Evolutionary conservation across 2,329 filamentous ascomycete genomes (phyloP), one percentile per base, ranked within the genome.

Genomic region (Hypoxylon sp.): DNA sequence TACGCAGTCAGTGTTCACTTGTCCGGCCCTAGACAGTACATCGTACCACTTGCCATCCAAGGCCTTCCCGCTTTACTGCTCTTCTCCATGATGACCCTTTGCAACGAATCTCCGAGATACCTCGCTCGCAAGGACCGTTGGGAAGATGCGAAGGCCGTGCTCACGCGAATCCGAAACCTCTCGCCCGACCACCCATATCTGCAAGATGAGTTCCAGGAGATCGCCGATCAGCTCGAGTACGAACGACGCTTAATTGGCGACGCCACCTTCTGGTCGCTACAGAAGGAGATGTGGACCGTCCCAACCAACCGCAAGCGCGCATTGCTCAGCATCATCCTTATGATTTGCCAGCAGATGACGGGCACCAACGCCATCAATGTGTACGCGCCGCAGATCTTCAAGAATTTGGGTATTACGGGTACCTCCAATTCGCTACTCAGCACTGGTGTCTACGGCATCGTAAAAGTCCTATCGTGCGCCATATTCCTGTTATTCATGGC

Each of bases 321-420:
- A 2, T 78, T 91, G 51, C 85, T 92, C 63, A 90, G 88, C 31
- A 86, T 93, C 52, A 42, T 80, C 2, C 78, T 87, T 56, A 83
- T 90, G 90, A 81, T 92, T 42, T 92, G 89, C 77, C 91, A 93
- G 77, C 90, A 92, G 77, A 91, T 92, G 87, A 92, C 90, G 0
- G 90, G 90, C 77, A 79, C 77, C 11, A 81, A 79, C 64, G 77
- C 77, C 39, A 78, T 79, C 70, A 79, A 79, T 65, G 75, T 75
- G 26, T 79, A 79, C 60, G 77, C 77, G 22, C 77, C 77, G 6
- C 74, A 72, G 42, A 78, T 79, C 63, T 78, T 79, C 72, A 71
- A 72, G 51, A 75, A 76, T 59, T 74, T 81, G 17, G 79, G 79
- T 26, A 74, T 81, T 61, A 80, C 75, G 0, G 85, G 85, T 0